A percentile compares a stretch with the other conserved stretches of the same genome.
Evolutionary conservation across 2,329 filamentous ascomycete genomes (phyloP).

Genomic region (Nemania abortiva): DNA sequence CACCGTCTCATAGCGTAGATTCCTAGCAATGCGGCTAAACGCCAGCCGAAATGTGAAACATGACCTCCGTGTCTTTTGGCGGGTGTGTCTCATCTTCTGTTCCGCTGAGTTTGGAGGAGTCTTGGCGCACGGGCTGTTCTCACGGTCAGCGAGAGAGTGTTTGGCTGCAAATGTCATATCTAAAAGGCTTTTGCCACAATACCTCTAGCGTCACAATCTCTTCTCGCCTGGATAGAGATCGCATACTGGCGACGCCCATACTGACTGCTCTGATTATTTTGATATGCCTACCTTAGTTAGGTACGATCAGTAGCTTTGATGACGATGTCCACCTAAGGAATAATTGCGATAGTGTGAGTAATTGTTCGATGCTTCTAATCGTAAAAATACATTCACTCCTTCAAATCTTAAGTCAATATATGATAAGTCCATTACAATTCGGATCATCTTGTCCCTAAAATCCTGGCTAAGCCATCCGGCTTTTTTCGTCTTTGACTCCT

Average conservation of each 20-base stretch:
- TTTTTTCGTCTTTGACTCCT: conserved; percentile 1
- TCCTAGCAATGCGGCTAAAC: conserved; percentile 30
- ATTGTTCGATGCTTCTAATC: background rate
- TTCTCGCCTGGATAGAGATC: background rate
- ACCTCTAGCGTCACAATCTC: background rate
- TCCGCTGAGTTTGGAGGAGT: conserved; percentile 13
- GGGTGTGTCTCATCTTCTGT: conserved; percentile 28
- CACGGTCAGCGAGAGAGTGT: background rate
- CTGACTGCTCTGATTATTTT: background rate
- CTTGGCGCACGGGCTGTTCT: conserved; percentile 21
- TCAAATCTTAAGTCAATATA: background rate
- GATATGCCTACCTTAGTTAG: no score
- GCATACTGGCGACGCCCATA: background rate
- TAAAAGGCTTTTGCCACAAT: background rate
- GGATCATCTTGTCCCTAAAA: background rate
- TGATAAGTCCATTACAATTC: background rate
- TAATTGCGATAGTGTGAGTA: background rate
- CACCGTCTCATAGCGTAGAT: background rate
- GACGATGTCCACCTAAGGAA: background rate
- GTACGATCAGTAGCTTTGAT: background rate
- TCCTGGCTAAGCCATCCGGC: background rate
- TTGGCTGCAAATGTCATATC: background rate
- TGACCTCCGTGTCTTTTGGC: conserved; percentile 23
- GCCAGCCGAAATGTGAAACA: conserved; percentile 31
- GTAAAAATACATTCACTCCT: conserved; percentile 6